phyloP scores from a whole-genome alignment of 768 basidiomycete genomes.

The Kondoa subrosea region DNA sequence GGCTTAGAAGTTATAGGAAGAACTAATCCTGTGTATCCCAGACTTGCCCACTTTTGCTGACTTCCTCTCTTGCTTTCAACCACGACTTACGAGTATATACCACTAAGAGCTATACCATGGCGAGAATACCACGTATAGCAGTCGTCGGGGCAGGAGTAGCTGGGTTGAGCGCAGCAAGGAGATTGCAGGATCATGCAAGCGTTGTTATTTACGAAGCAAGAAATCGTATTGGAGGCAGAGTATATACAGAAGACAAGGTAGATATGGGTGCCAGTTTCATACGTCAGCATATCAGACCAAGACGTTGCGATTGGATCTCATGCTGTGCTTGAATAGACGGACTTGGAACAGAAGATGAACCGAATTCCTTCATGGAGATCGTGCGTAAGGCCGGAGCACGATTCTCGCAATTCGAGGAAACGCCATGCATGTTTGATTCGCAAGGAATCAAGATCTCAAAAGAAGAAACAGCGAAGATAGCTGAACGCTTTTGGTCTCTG shows the following conservation, averaged over 20 bases:
- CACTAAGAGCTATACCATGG: too few relatives aligned
- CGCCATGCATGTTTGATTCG: background rate
- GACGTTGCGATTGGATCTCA: background rate
- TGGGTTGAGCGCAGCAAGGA: background rate
- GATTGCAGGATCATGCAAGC: background rate
- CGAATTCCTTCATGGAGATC: background rate
- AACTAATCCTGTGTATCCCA: too few relatives aligned
- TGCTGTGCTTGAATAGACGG: background rate
- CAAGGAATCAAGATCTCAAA: background rate
- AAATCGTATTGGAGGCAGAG: background rate
- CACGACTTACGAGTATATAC: too few relatives aligned
- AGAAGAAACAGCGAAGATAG: background rate
- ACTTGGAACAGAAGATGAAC: background rate
- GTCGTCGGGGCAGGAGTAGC: background rate
- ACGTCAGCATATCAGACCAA: background rate
- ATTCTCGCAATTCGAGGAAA: background rate
- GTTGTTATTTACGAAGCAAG: background rate
- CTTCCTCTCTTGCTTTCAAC: too few relatives aligned
- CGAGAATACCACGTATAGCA: background rate
- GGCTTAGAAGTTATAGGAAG: too few relatives aligned
- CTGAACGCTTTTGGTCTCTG: background rate
- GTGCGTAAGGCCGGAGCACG: background rate
- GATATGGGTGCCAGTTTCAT: background rate
- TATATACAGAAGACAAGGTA: background rate
- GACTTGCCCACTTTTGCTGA: too few relatives aligned